Evolutionary conservation across 495 filamentous ascomycete genomes (phyloP).

Genomic region (Aspergillus ostianus): DNA sequence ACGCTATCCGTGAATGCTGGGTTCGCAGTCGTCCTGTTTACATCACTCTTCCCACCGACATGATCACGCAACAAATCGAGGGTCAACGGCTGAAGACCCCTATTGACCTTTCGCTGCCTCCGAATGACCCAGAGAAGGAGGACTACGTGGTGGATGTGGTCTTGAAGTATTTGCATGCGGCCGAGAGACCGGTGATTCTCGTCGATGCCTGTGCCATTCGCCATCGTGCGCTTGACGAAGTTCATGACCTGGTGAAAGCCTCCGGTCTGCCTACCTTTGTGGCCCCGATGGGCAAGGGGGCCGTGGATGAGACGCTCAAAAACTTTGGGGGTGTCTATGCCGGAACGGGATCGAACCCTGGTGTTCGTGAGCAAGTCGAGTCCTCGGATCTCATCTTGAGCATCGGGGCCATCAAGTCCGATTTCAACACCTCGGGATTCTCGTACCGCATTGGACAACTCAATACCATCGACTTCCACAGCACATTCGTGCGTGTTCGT

Average conservation of each 20-base stretch:
- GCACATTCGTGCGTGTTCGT: conserved; percentile 67
- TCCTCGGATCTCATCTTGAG: conserved; percentile 77
- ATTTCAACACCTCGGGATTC: conserved; percentile 92
- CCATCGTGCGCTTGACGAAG: conserved; percentile 71
- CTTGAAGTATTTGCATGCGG: conserved; percentile 70
- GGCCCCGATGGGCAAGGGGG: conserved; percentile 89
- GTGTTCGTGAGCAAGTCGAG: conserved; percentile 72
- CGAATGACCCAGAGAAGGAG: conserved; percentile 71
- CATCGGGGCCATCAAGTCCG: conserved; percentile 80
- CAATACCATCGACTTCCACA: conserved; percentile 87
- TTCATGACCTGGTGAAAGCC: conserved; percentile 72
- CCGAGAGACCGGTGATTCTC: conserved; percentile 76
- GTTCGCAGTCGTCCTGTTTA: conserved; percentile 75
- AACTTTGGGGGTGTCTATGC: conserved; percentile 87
- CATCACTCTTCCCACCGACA: conserved; percentile 81
- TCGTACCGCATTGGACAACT: conserved; percentile 79
- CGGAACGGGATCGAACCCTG: conserved; percentile 70
- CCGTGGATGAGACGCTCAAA: conserved; percentile 71
- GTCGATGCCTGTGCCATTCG: conserved; percentile 91
- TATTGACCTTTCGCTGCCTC: conserved; percentile 62
- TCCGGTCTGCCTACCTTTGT: conserved; percentile 81
- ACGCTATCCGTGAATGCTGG: conserved; percentile 77
- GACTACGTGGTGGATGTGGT: conserved; percentile 82
- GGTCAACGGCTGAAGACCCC: conserved; percentile 65
- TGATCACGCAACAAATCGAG: conserved; percentile 77